Conservation (phyloP, 441 rosid genomes). For the Metrosideros polymorpha region DNA sequence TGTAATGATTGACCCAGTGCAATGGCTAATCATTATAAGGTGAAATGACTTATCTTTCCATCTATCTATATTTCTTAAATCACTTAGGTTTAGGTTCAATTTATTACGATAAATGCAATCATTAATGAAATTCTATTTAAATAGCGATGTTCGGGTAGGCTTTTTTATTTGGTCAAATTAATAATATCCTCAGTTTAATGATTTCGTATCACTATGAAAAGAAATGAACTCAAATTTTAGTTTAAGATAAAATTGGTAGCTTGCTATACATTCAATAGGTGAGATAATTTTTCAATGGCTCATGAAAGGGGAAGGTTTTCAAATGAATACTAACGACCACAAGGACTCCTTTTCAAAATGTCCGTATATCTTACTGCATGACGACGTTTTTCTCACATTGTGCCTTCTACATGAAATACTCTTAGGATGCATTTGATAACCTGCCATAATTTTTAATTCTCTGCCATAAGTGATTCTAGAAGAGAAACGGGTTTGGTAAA, state of each 20-base stretch:
- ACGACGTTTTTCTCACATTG: rapidly evolving
- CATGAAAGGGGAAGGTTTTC: not conserved
- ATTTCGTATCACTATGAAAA: rapidly evolving
- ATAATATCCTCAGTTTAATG: rapidly evolving
- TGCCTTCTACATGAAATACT: too few species aligned
- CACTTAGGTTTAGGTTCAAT: too few species aligned
- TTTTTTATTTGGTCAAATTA: rapidly evolving
- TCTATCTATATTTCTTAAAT: not conserved
- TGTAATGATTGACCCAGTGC: not conserved
- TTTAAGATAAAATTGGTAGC: not conserved
- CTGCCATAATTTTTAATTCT: too few species aligned
- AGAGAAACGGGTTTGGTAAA: too few species aligned
- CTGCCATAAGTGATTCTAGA: too few species aligned
- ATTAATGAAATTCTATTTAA: not conserved
- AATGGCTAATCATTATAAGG: too few species aligned
- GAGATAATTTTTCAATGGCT: not conserved
- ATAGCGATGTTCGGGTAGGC: not conserved
- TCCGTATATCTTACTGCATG: not conserved
- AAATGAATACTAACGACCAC: not conserved
- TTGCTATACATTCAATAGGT: not conserved
- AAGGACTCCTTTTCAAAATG: too few species aligned
- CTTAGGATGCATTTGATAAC: too few species aligned
- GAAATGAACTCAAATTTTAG: not conserved
- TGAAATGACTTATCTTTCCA: not conserved
- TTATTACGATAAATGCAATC: not conserved